Percentiles rank a stretch among this genome's conserved stretches.
Conservation (phyloP, 768 basidiomycete genomes). For the Mycena floridula region DNA sequence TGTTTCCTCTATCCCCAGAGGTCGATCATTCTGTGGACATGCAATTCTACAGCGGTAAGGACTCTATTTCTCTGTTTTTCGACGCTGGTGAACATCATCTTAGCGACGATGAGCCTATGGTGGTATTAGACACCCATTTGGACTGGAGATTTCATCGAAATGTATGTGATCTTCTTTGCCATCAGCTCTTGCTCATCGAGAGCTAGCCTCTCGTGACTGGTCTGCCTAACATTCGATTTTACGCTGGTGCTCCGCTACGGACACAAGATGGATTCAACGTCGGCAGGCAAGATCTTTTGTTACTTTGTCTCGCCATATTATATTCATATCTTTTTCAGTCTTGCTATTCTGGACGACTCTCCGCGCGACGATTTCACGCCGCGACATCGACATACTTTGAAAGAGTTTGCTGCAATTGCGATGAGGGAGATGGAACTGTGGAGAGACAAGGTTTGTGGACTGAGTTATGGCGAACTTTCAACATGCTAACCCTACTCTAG, state of each 20-base stretch:
- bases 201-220: conserved; percentile 65
- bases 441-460: conserved; percentile 71
- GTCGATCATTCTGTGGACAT: conserved; percentile 78
- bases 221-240: conserved; percentile 72
- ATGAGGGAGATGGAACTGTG: conserved; percentile 96
- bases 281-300: conserved; percentile 51
- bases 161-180: conserved; percentile 35
- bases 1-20: conserved; percentile 37
- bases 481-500: conserved; percentile 26
- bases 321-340: conserved; percentile 40
- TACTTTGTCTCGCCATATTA: not conserved
- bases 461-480: not conserved
- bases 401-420: conserved; percentile 91
- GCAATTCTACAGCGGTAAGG: conserved; percentile 71
- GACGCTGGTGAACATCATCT: not conserved
- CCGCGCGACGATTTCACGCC: conserved; percentile 84
- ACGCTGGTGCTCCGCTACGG: conserved; percentile 85
- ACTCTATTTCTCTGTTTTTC: not conserved
- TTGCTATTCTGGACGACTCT: conserved; percentile 80
- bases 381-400: conserved; percentile 83
- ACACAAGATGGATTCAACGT: conserved; percentile 90
- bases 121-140: conserved; percentile 67
- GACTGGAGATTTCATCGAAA: conserved; percentile 91
- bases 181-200: not conserved
- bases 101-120: conserved; percentile 82